phyloP scores from a whole-genome alignment of 202 grass and related monocot genomes.

The Hordeum pubiflorum region DNA sequence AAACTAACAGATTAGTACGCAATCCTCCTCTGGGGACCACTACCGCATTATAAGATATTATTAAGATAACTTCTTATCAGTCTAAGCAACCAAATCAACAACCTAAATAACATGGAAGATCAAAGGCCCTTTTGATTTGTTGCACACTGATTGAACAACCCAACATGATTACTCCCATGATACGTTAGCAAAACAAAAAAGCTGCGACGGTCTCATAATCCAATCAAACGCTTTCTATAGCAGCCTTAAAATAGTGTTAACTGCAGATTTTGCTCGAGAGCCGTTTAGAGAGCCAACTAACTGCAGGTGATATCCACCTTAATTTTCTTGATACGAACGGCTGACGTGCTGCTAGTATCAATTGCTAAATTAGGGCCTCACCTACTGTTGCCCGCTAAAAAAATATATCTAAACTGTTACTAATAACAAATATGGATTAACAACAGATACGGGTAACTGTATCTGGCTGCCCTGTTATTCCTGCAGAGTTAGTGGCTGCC shows the following conservation, averaged over 20 bases:
- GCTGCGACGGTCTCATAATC: not conserved
- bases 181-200: not conserved
- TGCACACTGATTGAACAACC: not conserved
- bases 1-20: constrained; percentile 9
- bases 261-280: not conserved
- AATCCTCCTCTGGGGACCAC: constrained; percentile 11
- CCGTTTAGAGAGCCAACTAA: not conserved
- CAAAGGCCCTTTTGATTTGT: constrained; percentile 7
- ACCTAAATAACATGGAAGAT: constrained; percentile 13
- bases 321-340: not conserved
- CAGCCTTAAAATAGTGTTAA: not conserved
- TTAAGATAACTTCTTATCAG: not conserved
- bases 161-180: constrained; percentile 2
- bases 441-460: not conserved
- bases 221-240: not conserved
- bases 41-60: not conserved
- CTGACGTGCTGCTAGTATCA: not conserved
- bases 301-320: not conserved
- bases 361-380: not conserved
- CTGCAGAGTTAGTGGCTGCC: not conserved
- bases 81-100: constrained; percentile 22
- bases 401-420: not conserved
- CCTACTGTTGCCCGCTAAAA: not conserved
- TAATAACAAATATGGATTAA: not conserved
- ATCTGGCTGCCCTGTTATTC: not conserved